phyloP scores from a whole-genome alignment of 768 basidiomycete species.

The Chalciporus sphaerocephalus region DNA sequence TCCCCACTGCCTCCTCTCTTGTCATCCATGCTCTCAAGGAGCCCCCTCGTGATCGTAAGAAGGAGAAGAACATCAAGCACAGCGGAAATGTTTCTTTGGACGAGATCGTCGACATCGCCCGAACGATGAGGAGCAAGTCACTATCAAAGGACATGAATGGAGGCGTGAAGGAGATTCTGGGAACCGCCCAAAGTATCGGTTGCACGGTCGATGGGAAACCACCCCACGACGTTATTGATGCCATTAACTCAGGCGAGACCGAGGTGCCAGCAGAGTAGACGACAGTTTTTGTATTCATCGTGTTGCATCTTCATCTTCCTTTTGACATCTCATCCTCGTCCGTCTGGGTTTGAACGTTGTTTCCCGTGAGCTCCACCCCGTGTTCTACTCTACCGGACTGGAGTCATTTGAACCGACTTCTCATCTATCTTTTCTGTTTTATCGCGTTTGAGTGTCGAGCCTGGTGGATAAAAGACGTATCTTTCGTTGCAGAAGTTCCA shows the following conservation, averaged over 20 bases:
- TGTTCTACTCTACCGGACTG: no score
- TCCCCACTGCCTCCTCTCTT: constrained; percentile 94
- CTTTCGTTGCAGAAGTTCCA: neutral
- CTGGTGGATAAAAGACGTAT: no score
- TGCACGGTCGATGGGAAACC: constrained; percentile 94
- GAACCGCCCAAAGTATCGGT: constrained; percentile 93
- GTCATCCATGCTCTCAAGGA: constrained; percentile 99
- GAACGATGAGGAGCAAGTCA: constrained; percentile 93
- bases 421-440: no score
- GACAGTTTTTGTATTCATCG: constrained; percentile 19
- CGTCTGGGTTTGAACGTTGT: neutral
- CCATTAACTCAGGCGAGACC: constrained; percentile 77
- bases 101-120: constrained; percentile 92
- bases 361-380: neutral
- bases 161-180: constrained; percentile 95
- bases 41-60: constrained; percentile 98
- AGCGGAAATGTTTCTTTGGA: constrained; percentile 88
- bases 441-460: no score
- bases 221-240: constrained; percentile 90
- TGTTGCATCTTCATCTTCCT: constrained; percentile 11
- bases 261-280: constrained; percentile 82
- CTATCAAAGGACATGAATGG: constrained; percentile 88
- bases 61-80: constrained; percentile 99
- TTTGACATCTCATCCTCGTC: constrained; percentile 9
- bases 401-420: no score